Evolutionary conservation across 192 early-diverging fungal genomes (phyloP), one percentile per base, ranked within the genome.

Genomic region (Chytriomyces sp.): DNA sequence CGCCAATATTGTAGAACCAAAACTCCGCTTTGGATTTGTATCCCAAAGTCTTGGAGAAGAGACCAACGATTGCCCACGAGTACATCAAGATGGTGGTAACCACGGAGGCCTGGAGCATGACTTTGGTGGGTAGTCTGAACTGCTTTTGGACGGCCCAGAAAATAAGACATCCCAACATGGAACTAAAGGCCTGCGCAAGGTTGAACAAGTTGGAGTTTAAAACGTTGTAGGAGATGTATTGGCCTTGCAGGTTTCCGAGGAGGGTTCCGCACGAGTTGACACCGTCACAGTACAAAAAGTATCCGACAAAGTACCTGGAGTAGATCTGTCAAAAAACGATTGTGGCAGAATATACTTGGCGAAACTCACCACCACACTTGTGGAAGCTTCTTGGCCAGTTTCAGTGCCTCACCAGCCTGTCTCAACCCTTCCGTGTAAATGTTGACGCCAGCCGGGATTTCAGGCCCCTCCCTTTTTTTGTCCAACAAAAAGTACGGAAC

Each of bases 241-340:
- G n/a, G 43, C 64, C 69, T 23, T 83, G 81, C 35, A 83, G 77
- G 26, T 73, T 79, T 11, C 57, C 45, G 44, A 82, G 64, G 35
- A 83, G 50, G 61, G 69, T 64, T 44, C 70, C 69, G 13, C 64
- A 77, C 5, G 81, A 78, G 47, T 67, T 78, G 45, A 77, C 67
- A 23, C 80, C 82, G 46, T 83, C 82, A 57, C 76, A 67, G 46
- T 79, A 73, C 45, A 83, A 49, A 75, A 83, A 83, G 43, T 79
- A 83, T 3, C 82, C 81, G 10, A 82, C 61, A 45, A 83, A 23
- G 26, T 64, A 64, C 35, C 35, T 35, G 35, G 2, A 35, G 1
- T 1, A 35, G 35, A 35, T 3, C 35, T 35, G 35, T 35, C 35
- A 35, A 35, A 4, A 35, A 35, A 35, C 2, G 35, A 35, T 35